Conservation (phyloP, 2,329 filamentous ascomycete genomes). For the Sporothrix luriei region DNA sequence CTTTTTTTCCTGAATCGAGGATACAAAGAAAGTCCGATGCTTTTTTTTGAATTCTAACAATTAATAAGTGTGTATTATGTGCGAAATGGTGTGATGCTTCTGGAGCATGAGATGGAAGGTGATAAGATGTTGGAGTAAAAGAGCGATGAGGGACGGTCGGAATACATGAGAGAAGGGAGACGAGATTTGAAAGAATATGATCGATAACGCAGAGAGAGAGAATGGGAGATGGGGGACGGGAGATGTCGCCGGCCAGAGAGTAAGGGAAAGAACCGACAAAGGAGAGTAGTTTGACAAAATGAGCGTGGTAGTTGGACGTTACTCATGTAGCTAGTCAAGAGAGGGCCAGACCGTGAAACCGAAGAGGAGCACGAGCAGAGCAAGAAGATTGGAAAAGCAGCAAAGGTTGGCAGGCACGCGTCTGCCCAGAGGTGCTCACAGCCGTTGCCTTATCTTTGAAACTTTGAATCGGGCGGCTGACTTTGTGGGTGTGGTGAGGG, state of each 20-base stretch:
- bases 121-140: background rate
- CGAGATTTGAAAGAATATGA: background rate
- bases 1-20: background rate
- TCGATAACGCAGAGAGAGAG: background rate
- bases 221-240: background rate
- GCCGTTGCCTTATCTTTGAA: slow-evolving; percentile 66
- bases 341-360: background rate
- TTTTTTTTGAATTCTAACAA: background rate
- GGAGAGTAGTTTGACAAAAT: background rate
- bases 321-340: background rate
- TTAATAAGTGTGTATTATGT: slow-evolving; percentile 21
- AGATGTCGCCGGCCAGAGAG: background rate
- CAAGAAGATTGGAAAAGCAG: background rate
- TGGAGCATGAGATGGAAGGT: slow-evolving; percentile 17
- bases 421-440: no score
- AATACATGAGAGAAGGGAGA: background rate
- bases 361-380: background rate
- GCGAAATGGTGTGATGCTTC: slow-evolving; percentile 27
- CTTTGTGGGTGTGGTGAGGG: slow-evolving; percentile 43
- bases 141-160: background rate
- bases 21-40: background rate
- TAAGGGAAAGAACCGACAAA: background rate
- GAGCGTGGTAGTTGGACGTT: background rate
- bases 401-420: background rate
- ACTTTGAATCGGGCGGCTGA: slow-evolving; percentile 75